Percentiles rank a stretch among this genome's conserved stretches.
Conservation (phyloP, 352 stramenopile species). For the Pythium diclinum region DNA sequence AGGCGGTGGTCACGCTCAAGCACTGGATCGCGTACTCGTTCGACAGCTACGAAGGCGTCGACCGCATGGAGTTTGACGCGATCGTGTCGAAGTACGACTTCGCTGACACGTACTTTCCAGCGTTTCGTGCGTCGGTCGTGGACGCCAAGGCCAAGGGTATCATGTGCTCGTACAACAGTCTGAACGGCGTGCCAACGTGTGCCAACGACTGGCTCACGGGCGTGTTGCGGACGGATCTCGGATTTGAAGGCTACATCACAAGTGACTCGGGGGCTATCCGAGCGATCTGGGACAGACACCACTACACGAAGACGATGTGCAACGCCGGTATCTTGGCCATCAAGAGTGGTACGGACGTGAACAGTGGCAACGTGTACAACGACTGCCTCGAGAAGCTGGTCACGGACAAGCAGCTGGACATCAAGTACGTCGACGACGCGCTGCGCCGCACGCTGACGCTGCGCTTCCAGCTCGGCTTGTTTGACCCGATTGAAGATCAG, state of each 20-base stretch:
- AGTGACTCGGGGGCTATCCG: constrained; percentile 91
- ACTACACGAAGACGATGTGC: constrained; percentile 77
- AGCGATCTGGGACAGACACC: constrained; percentile 69
- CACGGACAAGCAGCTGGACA: constrained; percentile 40
- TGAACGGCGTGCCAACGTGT: constrained; percentile 94
- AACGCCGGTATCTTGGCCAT: constrained; percentile 60
- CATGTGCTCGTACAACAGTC: constrained; percentile 97
- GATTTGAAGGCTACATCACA: constrained; percentile 95
- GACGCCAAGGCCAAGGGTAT: constrained; percentile 78
- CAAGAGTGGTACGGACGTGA: constrained; percentile 82
- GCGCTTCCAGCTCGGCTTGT: constrained; percentile 90
- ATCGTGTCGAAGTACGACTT: constrained; percentile 90
- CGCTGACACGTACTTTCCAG: constrained; percentile 89
- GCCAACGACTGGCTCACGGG: constrained; percentile 78
- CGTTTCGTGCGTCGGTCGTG: constrained; percentile 80
- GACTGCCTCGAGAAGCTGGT: constrained; percentile 67
- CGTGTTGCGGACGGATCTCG: constrained; percentile 69
- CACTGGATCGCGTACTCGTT: constrained; percentile 93
- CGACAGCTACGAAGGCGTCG: constrained; percentile 65
- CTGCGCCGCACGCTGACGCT: constrained; percentile 74
- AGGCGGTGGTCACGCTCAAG: constrained; percentile 91
- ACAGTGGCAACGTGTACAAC: constrained; percentile 82
- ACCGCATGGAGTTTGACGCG: constrained; percentile 88
- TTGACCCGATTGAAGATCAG: constrained; percentile 84
- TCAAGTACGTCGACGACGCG: constrained; percentile 57